Base-by-base conservation (phyloP, 1,139 yeast genomes). In the Hyphopichia wangnamkhiaoensis region DNA sequence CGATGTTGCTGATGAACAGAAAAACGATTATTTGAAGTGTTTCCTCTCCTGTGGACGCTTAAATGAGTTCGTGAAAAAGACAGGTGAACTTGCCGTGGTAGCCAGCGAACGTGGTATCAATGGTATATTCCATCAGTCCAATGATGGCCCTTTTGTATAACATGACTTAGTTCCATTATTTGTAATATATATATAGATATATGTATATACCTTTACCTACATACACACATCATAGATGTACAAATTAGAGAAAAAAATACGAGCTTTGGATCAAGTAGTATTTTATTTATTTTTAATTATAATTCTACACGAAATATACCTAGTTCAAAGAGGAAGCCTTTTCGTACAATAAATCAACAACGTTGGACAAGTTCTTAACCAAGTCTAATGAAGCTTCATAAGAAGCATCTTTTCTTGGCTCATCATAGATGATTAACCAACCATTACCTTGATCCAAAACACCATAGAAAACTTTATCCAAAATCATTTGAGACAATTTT, bases 371-470 rank as follows among this genome's bases (percentile, higher is more conserved):
- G 57, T 88, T 87, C 60, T 86, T 87, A 41, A 94, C 82, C 53
- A 95, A 80, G 43, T 87, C 95, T 49, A 93, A 77, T 29, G 95
- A 87, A 36, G 93, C 82, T 48, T 86, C 95, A 58, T 93, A 94
- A 34, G 95, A 84, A 31, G 90, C 88, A 62, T 93, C 98, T 46
- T 82, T 80, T 58, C 80, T 81, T 35, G 96, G 96, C 57, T 91
- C 89, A 45, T 89, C 95, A 56, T 88, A 93, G 43, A 93, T 81
- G 51, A 90, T 84, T 52, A 93, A 77, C 96, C 98, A 93, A 5
- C 98, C 98, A 59, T 91, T 91, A 34, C 98, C 98, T 70, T 93
- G 99, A 62, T 93, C 98, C 53, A 93, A 74, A 34, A 94, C 98
- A 35, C 98, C 99, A 56, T 84, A 86, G 54, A 94, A 89, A 13